phyloP scores from a whole-genome alignment of 2,329 filamentous ascomycete genomes.

The Colletotrichum sublineola region DNA sequence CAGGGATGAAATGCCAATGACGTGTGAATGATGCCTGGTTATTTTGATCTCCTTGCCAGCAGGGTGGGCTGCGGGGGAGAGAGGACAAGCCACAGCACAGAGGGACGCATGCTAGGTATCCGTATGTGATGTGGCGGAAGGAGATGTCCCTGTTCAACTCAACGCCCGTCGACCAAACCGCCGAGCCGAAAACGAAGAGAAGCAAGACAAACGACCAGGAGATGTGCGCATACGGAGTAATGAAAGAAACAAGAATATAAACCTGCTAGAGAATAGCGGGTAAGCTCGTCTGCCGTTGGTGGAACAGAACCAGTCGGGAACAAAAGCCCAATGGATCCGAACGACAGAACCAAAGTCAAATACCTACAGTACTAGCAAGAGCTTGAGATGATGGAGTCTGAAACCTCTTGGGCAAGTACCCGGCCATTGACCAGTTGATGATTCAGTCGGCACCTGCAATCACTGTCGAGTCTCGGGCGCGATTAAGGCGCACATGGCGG shows the following conservation, averaged over 20 bases:
- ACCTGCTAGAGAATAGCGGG: too few relatives aligned
- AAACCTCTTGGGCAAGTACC: background rate
- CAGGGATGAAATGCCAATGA: constrained; percentile 27
- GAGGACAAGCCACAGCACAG: background rate
- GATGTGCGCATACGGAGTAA: background rate
- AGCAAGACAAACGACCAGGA: background rate
- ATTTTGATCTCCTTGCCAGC: background rate
- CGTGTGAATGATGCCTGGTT: constrained; percentile 22
- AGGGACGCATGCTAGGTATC: background rate
- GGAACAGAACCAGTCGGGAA: background rate
- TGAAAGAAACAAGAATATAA: background rate
- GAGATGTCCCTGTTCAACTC: background rate
- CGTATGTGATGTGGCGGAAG: background rate
- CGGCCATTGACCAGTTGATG: background rate
- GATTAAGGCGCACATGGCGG: background rate
- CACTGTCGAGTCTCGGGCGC: background rate
- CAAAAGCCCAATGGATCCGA: background rate
- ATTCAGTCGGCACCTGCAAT: background rate
- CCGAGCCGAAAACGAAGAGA: background rate
- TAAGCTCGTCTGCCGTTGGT: background rate
- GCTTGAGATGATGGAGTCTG: background rate
- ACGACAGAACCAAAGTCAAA: constrained; percentile 1
- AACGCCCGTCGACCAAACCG: background rate
- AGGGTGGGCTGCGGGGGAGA: background rate
- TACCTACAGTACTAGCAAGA: too few relatives aligned